Percentiles rank a stretch among this genome's conserved stretches.
phyloP scores from a whole-genome alignment of 306 rosid species.

The Castanea sativa region DNA sequence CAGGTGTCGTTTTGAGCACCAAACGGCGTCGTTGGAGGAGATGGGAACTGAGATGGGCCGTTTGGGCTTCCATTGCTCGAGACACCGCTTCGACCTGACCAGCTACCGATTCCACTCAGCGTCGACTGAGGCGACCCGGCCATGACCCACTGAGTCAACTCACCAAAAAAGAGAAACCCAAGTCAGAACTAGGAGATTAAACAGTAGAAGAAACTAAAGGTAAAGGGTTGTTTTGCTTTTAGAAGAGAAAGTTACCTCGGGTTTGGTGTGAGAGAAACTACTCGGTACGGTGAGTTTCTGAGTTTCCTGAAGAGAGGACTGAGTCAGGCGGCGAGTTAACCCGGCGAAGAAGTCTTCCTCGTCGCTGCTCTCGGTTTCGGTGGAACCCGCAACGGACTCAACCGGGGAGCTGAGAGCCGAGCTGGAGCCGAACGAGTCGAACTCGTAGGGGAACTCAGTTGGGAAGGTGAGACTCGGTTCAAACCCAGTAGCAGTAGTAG shows the following conservation, averaged over 20 bases:
- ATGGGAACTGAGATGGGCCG: constrained; percentile 56
- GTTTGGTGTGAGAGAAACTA: constrained; percentile 19
- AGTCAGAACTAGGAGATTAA: not conserved
- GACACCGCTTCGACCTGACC: constrained; percentile 44
- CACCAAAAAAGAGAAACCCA: not conserved
- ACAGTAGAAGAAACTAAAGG: not conserved
- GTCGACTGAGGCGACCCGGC: constrained; percentile 80
- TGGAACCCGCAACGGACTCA: constrained; percentile 45
- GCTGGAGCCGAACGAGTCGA: constrained; percentile 35
- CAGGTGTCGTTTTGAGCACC: constrained; percentile 47
- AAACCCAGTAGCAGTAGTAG: not conserved
- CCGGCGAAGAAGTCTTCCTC: constrained; percentile 65
- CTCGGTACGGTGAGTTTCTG: constrained; percentile 36
- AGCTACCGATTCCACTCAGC: constrained; percentile 64
- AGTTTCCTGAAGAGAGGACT: constrained; percentile 42
- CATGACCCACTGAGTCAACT: constrained; percentile 24
- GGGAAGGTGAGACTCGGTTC: constrained; percentile 36
- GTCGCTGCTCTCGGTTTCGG: constrained; percentile 60
- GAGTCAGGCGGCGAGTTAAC: constrained; percentile 60
- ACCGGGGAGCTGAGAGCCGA: constrained; percentile 43
- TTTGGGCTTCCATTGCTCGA: constrained; percentile 72
- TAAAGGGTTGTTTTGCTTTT: no score
- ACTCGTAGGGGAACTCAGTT: constrained; percentile 71
- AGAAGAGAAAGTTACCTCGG: constrained; percentile 43
- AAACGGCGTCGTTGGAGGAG: constrained; percentile 69